phyloP scores from a whole-genome alignment of 1,284 basidiomycete genomes.

The Fistulinella cinereoalba region DNA sequence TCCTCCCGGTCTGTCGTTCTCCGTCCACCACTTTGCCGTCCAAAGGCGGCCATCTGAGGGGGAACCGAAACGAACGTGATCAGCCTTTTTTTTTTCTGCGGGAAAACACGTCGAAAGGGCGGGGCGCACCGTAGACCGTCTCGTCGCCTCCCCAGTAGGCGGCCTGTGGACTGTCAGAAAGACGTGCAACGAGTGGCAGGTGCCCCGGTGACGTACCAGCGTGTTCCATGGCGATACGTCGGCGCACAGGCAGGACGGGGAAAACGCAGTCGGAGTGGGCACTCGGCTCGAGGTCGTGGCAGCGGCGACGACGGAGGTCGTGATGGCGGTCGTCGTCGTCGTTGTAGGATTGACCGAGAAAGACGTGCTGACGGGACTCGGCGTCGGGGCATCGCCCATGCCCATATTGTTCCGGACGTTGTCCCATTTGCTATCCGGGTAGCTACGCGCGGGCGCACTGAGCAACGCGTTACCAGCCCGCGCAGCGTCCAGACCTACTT shows the following conservation, averaged over 20 bases:
- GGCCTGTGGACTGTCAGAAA: conserved; percentile 15
- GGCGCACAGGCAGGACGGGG: conserved; percentile 40
- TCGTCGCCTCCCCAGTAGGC: conserved; percentile 50
- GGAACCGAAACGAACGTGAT: neutral
- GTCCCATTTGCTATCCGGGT: conserved; percentile 65
- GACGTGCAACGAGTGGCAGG: neutral
- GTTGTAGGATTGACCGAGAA: conserved; percentile 20
- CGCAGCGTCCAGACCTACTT: conserved; percentile 34
- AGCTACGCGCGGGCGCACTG: conserved; percentile 36
- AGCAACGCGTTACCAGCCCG: neutral
- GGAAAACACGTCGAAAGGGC: neutral
- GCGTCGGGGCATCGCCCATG: conserved; percentile 5
- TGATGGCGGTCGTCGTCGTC: conserved; percentile 10
- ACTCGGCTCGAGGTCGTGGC: conserved; percentile 19
- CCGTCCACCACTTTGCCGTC: conserved; percentile 59
- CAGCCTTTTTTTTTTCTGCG: neutral
- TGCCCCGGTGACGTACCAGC: conserved; percentile 24
- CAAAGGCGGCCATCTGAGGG: conserved; percentile 42
- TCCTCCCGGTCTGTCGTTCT: conserved; percentile 47
- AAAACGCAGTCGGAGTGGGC: conserved; percentile 18
- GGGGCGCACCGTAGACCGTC: conserved; percentile 44
- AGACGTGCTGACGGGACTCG: conserved; percentile 17
- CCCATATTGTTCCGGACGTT: conserved; percentile 66
- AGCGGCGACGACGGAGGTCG: too few species aligned
- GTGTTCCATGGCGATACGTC: conserved; percentile 54